Conservation (phyloP, 306 rosid genomes). For the Vachellia pachyceras region DNA sequence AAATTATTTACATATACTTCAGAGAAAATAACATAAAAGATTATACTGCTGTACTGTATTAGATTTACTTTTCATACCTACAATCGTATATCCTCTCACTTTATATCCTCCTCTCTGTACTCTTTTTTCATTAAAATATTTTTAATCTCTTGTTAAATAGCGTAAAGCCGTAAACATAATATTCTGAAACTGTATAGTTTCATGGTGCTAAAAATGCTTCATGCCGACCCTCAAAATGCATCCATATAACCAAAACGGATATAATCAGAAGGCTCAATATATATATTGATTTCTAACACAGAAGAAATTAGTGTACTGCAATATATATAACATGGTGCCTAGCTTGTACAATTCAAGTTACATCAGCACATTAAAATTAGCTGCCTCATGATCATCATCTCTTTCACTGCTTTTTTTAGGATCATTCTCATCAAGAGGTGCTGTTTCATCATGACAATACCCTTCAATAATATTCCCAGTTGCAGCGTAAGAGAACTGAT, state of each 20-base stretch:
- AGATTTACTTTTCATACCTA: no score
- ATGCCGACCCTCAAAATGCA: not conserved
- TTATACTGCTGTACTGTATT: no score
- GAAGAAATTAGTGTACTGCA: not conserved
- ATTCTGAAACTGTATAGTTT: not conserved
- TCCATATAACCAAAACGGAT: not conserved
- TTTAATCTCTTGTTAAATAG: no score
- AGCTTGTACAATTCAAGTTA: not conserved
- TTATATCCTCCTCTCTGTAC: no score
- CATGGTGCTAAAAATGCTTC: not conserved
- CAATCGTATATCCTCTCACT: no score
- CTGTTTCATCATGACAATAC: constrained; percentile 25
- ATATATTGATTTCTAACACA: not conserved
- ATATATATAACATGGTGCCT: not conserved
- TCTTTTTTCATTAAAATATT: no score
- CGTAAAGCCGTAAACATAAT: not conserved
- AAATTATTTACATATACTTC: no score
- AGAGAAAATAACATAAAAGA: not conserved
- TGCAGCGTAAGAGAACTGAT: constrained; percentile 43
- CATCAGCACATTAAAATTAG: not conserved
- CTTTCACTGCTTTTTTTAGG: not conserved
- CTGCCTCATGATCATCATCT: not conserved
- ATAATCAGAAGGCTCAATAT: constrained; percentile 8
- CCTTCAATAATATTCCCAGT: constrained; percentile 32
- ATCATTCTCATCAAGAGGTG: constrained; percentile 39